Conservation (phyloP, 1,139 yeast species). For the Diutina sp. region DNA sequence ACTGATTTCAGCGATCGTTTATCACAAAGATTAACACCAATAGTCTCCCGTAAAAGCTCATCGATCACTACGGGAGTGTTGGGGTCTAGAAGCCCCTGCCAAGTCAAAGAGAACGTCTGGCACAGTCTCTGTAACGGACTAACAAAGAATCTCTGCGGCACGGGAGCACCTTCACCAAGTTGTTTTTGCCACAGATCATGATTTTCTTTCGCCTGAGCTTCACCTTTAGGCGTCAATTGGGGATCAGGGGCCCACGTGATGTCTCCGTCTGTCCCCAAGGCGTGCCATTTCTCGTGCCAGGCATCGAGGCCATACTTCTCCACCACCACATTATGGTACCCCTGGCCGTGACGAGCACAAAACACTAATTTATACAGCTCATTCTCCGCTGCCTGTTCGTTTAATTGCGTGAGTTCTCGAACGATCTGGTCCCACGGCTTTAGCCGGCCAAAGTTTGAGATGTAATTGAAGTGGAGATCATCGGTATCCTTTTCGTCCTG, state of each 20-base stretch:
- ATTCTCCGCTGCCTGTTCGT: slow-evolving; percentile 5
- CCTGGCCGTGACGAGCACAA: slow-evolving; percentile 30
- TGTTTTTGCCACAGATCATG: slow-evolving; percentile 11
- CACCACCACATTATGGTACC: slow-evolving; percentile 24
- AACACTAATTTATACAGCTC: slow-evolving; percentile 6
- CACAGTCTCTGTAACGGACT: slow-evolving; percentile 14
- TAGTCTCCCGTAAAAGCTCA: slow-evolving; percentile 8
- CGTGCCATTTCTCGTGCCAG: slow-evolving; percentile 21
- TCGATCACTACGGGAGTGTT: not conserved
- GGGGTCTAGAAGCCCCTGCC: slow-evolving; percentile 9
- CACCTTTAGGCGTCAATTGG: slow-evolving; percentile 3
- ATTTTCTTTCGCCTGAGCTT: not conserved
- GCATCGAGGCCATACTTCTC: slow-evolving; percentile 8
- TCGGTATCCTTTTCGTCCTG: slow-evolving; percentile 7
- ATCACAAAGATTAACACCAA: slow-evolving; percentile 14
- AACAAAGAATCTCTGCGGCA: slow-evolving; percentile 13
- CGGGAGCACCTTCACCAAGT: slow-evolving; percentile 22
- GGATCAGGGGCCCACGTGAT: slow-evolving; percentile 16
- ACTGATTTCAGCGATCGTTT: slow-evolving; percentile 15
- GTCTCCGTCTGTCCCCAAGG: slow-evolving; percentile 16
- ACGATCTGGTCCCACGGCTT: slow-evolving; percentile 8
- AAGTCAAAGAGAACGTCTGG: slow-evolving; percentile 11
- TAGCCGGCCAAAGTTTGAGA: slow-evolving; percentile 7
- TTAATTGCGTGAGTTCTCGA: slow-evolving; percentile 4
- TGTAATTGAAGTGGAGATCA: slow-evolving; percentile 7